Percentiles rank a stretch among this genome's conserved stretches.
These are phyloP conservation scores for Trypanosoma platydactyli DNA, from an alignment of 208 protist species.

Conservation along the genomic window DNA sequence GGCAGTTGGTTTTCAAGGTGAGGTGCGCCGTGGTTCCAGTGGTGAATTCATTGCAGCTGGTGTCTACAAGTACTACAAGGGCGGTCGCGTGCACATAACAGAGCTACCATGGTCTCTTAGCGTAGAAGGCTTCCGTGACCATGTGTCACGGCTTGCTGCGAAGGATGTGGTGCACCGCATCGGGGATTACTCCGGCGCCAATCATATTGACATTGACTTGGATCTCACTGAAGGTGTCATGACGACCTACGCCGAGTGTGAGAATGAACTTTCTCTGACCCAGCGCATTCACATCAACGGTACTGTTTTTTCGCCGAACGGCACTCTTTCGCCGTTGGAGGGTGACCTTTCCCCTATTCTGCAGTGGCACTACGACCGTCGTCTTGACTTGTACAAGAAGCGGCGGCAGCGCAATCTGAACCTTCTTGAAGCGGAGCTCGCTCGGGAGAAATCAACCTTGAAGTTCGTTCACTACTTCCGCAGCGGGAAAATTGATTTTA, in stretches of 20 bases:
- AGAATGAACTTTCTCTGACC: conserved; percentile 65
- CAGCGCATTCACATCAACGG: conserved; percentile 85
- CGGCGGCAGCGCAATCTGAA: conserved; percentile 71
- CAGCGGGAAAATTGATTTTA: conserved; percentile 80
- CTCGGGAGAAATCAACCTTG: conserved; percentile 64
- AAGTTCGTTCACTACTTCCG: conserved; percentile 88
- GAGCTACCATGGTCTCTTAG: conserved; percentile 79
- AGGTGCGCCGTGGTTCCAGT: conserved; percentile 68
- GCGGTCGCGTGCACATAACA: conserved; percentile 70
- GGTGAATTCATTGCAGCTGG: conserved; percentile 77
- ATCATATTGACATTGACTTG: conserved; percentile 90
- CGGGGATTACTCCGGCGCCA: conserved; percentile 88
- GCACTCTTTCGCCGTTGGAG: conserved; percentile 76
- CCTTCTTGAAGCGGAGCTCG: conserved; percentile 71
- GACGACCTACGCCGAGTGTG: conserved; percentile 76
- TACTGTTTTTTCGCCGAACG: conserved; percentile 84
- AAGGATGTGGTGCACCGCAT: conserved; percentile 86
- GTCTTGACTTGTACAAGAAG: conserved; percentile 88
- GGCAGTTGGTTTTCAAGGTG: conserved; percentile 95
- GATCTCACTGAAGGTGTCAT: conserved; percentile 54
- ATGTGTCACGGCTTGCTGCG: conserved; percentile 65
- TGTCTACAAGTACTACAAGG: conserved; percentile 59
- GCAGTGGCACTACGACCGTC: conserved; percentile 91
- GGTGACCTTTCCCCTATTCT: conserved; percentile 69
- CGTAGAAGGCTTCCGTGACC: conserved; percentile 74